Base-by-base conservation (phyloP, 2,329 filamentous ascomycete genomes). In the Neofusicoccum kwambonambiense region DNA sequence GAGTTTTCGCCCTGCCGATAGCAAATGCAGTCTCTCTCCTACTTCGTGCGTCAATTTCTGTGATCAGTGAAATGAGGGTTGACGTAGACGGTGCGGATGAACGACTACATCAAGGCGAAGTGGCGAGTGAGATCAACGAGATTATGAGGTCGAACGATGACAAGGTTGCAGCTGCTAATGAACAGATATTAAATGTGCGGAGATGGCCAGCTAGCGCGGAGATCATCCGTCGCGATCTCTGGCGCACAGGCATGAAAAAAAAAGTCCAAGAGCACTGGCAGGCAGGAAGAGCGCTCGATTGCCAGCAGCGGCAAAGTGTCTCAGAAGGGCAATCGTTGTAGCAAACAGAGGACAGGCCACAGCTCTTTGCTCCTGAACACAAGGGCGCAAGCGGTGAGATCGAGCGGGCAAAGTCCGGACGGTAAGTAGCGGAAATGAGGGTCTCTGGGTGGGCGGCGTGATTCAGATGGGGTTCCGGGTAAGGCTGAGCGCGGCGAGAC, bases 351-450 rank as follows among this genome's bases (percentile, higher is more conserved):
- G 6, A 31, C 27, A 6, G 27, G 27, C 27, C 27, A 31, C 27
- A 7, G 27, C 27, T 7, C 27, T 4, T 31, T 31, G 5, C 27
- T 31, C 27, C 27, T 31, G 6, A 31, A 31, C 27, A 1, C 3
- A 17, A 7, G 6, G 7, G 13, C 1, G 17, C 27, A 31, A 27
- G 52, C 52, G 52, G 52, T 56, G 52, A 34, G 39, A 2, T 8
- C 5, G 12, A 34, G 15, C n/a, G 54, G 54, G 22, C n/a, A 56
- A 22, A 50, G 47, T 22, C 12, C 19, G 15, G 47, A 45, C 51
- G 51, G 51, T 17, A 54, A 54, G 51, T n/a, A 17, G 54, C 54
- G 54, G 54, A 58, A 31, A 58, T 45, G 54, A 58, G 15, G 22
- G 12, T 17, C 6, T 15, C 17, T 22, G 47, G 11, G 44, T 12